Evolutionary conservation across 1,139 yeast species (phyloP).

Genomic region (Arxiozyma slooffiae): DNA sequence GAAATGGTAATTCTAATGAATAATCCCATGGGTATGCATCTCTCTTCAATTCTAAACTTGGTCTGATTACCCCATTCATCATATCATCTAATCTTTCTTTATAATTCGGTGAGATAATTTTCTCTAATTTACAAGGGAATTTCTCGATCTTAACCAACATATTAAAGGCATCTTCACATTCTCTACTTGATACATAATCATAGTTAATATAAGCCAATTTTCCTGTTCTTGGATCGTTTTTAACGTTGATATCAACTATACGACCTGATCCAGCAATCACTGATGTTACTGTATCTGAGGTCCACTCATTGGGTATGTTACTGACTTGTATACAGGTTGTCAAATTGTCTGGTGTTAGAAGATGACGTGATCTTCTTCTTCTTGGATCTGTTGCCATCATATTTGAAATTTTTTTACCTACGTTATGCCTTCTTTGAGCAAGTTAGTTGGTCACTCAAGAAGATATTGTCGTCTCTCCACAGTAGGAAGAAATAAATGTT

Average conservation of each 20-base stretch:
- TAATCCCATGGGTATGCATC: conserved; percentile 28
- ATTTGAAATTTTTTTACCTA: background rate
- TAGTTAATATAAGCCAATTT: conserved; percentile 19
- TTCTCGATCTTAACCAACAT: conserved; percentile 18
- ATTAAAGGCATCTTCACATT: conserved; percentile 23
- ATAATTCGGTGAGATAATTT: conserved; percentile 22
- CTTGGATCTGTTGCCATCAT: conserved; percentile 24
- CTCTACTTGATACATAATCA: conserved; percentile 21
- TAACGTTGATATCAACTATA: conserved; percentile 17
- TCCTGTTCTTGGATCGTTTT: conserved; percentile 27
- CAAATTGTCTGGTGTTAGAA: conserved; percentile 24
- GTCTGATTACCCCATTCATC: conserved; percentile 1
- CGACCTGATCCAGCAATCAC: conserved; percentile 30
- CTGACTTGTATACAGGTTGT: conserved; percentile 25
- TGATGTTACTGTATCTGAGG: conserved; percentile 24
- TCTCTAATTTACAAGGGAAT: conserved; percentile 22
- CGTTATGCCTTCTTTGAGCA: background rate
- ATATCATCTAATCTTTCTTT: conserved; percentile 9
- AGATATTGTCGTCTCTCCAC: background rate
- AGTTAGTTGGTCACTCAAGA: background rate
- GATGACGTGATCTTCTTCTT: conserved; percentile 24
- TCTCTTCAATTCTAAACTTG: conserved; percentile 17
- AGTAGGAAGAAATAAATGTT: too few species aligned
- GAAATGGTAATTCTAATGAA: conserved; percentile 28
- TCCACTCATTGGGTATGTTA: conserved; percentile 26